Percentiles rank a stretch among this genome's conserved stretches.
These are phyloP conservation scores for Dalbergia oliveri DNA, from an alignment of 306 rosid species.

Conservation along the genomic window DNA sequence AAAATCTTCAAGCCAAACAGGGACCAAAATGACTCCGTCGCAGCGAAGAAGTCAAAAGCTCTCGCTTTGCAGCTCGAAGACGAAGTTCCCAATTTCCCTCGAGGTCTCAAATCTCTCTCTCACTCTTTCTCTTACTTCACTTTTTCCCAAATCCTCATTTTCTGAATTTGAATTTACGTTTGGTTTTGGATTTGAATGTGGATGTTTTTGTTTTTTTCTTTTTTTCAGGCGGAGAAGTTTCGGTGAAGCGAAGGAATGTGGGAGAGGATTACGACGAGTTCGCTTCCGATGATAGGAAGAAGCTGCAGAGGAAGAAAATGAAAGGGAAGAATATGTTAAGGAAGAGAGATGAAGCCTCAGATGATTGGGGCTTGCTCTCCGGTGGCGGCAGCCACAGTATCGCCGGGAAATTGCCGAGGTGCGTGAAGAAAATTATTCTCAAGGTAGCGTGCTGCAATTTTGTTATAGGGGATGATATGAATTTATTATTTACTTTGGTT, in stretches of 20 bases:
- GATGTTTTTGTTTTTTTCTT: not conserved
- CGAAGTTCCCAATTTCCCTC: conserved; percentile 89
- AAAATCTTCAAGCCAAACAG: conserved; percentile 61
- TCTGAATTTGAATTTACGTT: not conserved
- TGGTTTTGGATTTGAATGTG: conserved; percentile 7
- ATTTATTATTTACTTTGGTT: no score
- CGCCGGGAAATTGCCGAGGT: conserved; percentile 75
- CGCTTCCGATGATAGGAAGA: conserved; percentile 57
- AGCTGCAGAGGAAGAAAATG: conserved; percentile 51
- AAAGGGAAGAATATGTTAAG: conserved; percentile 52
- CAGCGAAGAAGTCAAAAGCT: conserved; percentile 46
- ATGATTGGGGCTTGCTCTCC: conserved; percentile 76
- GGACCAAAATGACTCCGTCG: conserved; percentile 42
- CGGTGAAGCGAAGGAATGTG: conserved; percentile 53
- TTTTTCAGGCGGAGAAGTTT: conserved; percentile 72
- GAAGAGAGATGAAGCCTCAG: conserved; percentile 49
- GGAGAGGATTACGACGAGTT: conserved; percentile 65
- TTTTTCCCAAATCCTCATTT: not conserved
- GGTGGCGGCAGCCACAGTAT: conserved; percentile 63
- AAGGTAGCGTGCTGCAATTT: conserved; percentile 57
- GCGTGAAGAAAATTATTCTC: conserved; percentile 81
- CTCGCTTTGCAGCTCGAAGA: conserved; percentile 77
- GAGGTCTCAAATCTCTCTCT: conserved; percentile 61
- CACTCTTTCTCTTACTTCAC: not conserved
- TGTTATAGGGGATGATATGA: not conserved